Conservation (phyloP, 257 asterid species). For the Vinca minor region DNA sequence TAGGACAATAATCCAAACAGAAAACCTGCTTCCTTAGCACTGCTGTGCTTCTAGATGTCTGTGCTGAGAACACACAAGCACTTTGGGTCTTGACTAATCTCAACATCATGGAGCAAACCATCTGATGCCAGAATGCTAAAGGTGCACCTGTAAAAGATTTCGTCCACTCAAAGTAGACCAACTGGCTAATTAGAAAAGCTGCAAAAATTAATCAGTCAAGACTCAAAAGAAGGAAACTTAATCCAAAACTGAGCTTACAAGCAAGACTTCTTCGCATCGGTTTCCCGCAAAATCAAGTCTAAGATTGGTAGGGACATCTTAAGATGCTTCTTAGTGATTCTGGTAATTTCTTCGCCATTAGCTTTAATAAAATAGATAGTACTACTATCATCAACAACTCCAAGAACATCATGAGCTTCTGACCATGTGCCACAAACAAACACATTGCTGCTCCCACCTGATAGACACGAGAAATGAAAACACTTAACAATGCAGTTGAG, state of each 20-base stretch:
- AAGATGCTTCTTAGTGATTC: slow-evolving; percentile 61
- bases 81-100: slow-evolving; percentile 82
- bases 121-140: slow-evolving; percentile 65
- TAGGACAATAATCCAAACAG: slow-evolving; percentile 73
- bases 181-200: slow-evolving; percentile 16
- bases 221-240: slow-evolving; percentile 14
- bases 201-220: slow-evolving; percentile 17
- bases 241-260: slow-evolving; percentile 41
- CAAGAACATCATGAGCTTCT: slow-evolving; percentile 85
- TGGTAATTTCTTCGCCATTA: slow-evolving; percentile 84
- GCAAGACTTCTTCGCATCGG: slow-evolving; percentile 47
- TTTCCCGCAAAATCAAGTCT: slow-evolving; percentile 59
- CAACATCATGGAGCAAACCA: slow-evolving; percentile 75
- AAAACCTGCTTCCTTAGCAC: slow-evolving; percentile 44
- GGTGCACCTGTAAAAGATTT: slow-evolving; percentile 58
- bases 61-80: slow-evolving; percentile 53
- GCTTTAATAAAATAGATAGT: slow-evolving; percentile 65
- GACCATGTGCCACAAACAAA: slow-evolving; percentile 86
- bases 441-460: slow-evolving; percentile 49
- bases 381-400: slow-evolving; percentile 70
- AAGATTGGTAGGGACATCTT: slow-evolving; percentile 54
- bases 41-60: slow-evolving; percentile 31
- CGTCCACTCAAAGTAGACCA: slow-evolving; percentile 21
- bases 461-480: slow-evolving; percentile 18
- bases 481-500: neutral